phyloP scores from a whole-genome alignment of 2,329 filamentous ascomycete genomes.

The Coniochaeta hoffmannii region DNA sequence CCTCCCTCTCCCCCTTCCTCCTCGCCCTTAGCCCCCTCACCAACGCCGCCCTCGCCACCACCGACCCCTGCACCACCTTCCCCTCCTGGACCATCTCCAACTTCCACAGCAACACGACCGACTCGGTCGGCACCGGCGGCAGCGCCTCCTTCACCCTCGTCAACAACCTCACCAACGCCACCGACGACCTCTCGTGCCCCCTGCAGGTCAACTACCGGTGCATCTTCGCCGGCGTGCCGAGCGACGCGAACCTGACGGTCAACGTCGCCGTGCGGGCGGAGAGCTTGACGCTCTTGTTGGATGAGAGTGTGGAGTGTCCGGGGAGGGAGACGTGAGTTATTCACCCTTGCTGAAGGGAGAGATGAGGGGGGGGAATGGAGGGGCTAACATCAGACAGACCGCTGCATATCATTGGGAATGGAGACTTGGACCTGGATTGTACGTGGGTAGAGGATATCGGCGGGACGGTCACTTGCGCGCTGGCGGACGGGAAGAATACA shows the following conservation, averaged over 20 bases:
- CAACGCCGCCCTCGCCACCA: neutral
- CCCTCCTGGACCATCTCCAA: constrained; percentile 6
- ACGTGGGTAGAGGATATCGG: neutral
- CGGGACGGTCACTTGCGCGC: neutral
- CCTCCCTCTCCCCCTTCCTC: neutral
- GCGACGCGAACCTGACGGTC: constrained; percentile 8
- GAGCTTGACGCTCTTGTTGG: constrained; percentile 7
- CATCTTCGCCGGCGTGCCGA: constrained; percentile 6
- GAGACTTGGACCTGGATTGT: neutral
- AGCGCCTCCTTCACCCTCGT: constrained; percentile 6
- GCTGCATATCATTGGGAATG: constrained; percentile 1
- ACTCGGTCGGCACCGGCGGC: constrained; percentile 6
- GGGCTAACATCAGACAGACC: neutral
- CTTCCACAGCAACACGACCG: constrained; percentile 6
- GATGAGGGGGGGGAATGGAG: neutral
- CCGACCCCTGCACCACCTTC: neutral
- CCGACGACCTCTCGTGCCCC: constrained; percentile 6
- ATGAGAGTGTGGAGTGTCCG: neutral
- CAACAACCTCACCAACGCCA: constrained; percentile 8
- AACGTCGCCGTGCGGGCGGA: constrained; percentile 7
- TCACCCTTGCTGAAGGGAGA: neutral
- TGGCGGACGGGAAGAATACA: neutral
- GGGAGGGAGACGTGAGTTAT: neutral
- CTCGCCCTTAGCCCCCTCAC: neutral
- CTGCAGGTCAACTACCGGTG: constrained; percentile 11